These are phyloP conservation scores for Closterium sp. DNA, from an alignment of 139 green algal genomes.

Conservation along the genomic window DNA sequence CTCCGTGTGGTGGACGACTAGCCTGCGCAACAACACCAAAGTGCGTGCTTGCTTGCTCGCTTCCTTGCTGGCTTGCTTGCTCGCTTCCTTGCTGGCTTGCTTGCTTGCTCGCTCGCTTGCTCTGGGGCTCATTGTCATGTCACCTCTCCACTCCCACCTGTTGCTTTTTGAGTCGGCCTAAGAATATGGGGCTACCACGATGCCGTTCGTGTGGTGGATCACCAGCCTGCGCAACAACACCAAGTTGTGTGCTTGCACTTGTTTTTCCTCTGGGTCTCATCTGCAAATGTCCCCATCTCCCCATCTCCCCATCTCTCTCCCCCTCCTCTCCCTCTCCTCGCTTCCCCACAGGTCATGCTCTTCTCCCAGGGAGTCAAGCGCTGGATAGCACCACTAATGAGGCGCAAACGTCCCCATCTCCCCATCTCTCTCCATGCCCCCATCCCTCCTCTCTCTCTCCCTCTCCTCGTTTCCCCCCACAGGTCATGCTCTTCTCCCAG, in stretches of 20 bases:
- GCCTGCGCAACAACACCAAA: neutral
- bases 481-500: neutral
- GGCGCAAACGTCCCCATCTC: too few relatives aligned
- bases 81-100: too few relatives aligned
- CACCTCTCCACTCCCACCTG: too few relatives aligned
- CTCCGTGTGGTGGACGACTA: neutral
- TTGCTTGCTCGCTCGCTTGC: too few relatives aligned
- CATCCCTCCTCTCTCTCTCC: neutral
- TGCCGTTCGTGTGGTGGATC: neutral
- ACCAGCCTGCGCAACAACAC: neutral
- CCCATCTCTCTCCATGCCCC: too few relatives aligned
- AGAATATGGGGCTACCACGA: neutral
- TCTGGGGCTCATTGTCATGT: too few relatives aligned
- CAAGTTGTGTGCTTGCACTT: neutral
- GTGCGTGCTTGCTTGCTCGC: neutral
- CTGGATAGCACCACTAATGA: neutral
- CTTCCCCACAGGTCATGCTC: neutral
- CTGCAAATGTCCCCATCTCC: too few relatives aligned
- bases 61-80: too few relatives aligned
- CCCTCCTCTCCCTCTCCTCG: neutral
- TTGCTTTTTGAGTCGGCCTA: too few relatives aligned
- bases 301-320: too few relatives aligned
- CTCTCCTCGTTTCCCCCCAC: neutral
- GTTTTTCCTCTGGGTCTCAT: too few relatives aligned
- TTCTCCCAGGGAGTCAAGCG: neutral